Evolutionary conservation across 1,139 yeast species (phyloP), one percentile per base, ranked within the genome.

Genomic region (Scheffersomyces stambukii): DNA sequence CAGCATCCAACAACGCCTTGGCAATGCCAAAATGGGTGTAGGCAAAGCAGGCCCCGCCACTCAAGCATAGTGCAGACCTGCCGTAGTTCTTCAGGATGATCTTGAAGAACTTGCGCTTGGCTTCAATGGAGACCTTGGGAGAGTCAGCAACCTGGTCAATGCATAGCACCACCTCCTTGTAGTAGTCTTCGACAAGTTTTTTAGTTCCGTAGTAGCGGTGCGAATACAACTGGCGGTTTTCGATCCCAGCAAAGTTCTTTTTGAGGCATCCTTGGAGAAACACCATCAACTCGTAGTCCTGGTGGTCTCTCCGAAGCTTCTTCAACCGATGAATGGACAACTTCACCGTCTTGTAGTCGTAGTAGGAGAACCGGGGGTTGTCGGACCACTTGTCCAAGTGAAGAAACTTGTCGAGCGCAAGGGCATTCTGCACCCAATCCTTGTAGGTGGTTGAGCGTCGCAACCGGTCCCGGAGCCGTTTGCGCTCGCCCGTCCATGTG

Each of bases 1-100:
- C 80, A 32, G 73, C 71, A 37, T 83, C 88, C 5, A 82, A 55
- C 21, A 83, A 53, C 0, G 89, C 91, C 42, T 77, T 79, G 13
- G 82, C 70, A 2, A 82, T 75, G 1, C 94, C 94, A 54, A 81
- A 79, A 54, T 83, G 94, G 16, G 80, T 75, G 43, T 80, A 80
- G 2, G 89, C 77, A 54, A 82, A 83, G 24, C 84, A 74, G 0
- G 89, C 94, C 9, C 93, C 94, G 1, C 94, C 93, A 35, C 83
- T 75, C 21, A 83, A 62, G 41, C 86, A 79, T 13, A 83, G 57
- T 0, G 93, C 89, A 0, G 88, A 65, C 39, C 73, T 75, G 6
- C 93, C 94, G 47, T 75, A 79, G 46, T 81, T 81, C 43, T 75
- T 74, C 54, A 69, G 70, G 15, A 78, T 64, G 13, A 70, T 67